Conservation (phyloP, 2,329 filamentous ascomycete genomes). For the Fusarium illudens region DNA sequence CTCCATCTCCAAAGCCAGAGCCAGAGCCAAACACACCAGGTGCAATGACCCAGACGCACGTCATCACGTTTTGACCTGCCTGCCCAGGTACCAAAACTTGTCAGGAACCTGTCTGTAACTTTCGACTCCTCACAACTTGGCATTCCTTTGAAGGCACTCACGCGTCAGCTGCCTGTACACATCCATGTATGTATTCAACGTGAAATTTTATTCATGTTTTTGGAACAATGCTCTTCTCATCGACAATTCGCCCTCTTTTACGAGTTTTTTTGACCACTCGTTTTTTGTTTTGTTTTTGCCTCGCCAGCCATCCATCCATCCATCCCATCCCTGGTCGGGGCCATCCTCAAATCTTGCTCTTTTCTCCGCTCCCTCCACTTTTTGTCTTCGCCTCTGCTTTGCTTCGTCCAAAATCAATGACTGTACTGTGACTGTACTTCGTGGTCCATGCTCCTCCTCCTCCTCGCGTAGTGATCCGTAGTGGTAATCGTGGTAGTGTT, state of each 20-base stretch:
- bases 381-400: constrained; percentile 6
- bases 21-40: neutral
- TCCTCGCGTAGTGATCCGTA: constrained; percentile 22
- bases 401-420: constrained; percentile 21
- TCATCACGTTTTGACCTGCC: constrained; percentile 3
- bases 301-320: neutral
- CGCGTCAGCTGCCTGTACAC: constrained; percentile 9
- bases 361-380: constrained; percentile 26
- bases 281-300: constrained; percentile 30
- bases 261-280: constrained; percentile 38
- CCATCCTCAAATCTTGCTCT: constrained; percentile 1
- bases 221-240: constrained; percentile 32
- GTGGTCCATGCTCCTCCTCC: constrained; percentile 7
- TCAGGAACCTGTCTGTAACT: constrained; percentile 29
- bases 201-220: constrained; percentile 44
- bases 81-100: neutral
- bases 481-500: neutral
- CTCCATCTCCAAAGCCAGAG: neutral
- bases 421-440: constrained; percentile 20
- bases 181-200: neutral
- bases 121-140: constrained; percentile 19
- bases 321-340: neutral
- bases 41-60: constrained; percentile 23
- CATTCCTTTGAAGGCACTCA: constrained; percentile 12
- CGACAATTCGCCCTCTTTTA: constrained; percentile 38